Evolutionary conservation across 768 basidiomycete species (phyloP), one percentile per base, ranked within the genome.

Genomic region (Floccularia luteovirens): DNA sequence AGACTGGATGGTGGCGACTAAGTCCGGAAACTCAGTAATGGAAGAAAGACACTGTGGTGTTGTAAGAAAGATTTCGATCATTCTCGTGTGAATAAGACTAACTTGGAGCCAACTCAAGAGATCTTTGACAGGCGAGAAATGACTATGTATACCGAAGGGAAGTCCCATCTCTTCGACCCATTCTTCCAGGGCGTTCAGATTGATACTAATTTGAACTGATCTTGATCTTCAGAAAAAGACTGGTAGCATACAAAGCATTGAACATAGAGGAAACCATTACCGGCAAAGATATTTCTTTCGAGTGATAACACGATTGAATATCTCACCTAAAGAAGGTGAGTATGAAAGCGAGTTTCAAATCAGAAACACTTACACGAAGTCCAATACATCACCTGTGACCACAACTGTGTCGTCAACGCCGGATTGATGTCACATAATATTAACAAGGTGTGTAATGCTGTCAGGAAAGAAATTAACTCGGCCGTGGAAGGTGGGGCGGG

Each of bases 381-480:
- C 96, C 96, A 99, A 57, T 93, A 97, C 69, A 96, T 83, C n/a
- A 96, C 79, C 60, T 99, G 96, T 1, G 91, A 93, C 81, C 92
- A 94, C 36, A 93, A 71, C 57, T 99, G 96, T 4, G 84, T 80
- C 37, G 80, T 81, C 13, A 97, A 67, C 5, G 75, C 81, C 11
- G 96, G 90, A 54, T 97, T 97, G 48, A 97, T 77, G 42, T 92
- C 87, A 34, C 93, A 90, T 27, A 91, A 64, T 16, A 79, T 75
- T 12, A 99, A 69, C 23, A 98, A 62, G 10, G 85, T 79, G 42
- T 98, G 82, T 3, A 97, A 68, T 17, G 88, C 83, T 2, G 89
- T 86, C 31, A 99, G 70, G 56, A 94, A 83, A 1, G 81, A 70
- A 12, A 82, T 85, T 39, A 98, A 59, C 32, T 82, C 77, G 31